Conservation (phyloP, 2,329 filamentous ascomycete genomes). For the Calonectria leucothoes region DNA sequence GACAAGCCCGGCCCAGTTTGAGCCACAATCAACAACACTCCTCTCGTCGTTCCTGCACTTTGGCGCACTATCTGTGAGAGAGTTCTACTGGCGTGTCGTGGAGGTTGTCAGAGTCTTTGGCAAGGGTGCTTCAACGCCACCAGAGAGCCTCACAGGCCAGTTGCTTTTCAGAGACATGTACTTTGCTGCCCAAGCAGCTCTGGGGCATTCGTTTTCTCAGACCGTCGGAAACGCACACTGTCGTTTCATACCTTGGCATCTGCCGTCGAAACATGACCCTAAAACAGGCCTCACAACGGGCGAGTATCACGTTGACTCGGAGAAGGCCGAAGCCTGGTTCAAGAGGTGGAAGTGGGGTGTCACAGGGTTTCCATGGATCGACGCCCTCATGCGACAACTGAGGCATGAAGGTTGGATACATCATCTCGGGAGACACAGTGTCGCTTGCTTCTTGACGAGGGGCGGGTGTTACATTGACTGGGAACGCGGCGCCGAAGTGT, state of each 20-base stretch:
- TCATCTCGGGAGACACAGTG: slow-evolving; percentile 80
- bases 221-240: slow-evolving; percentile 73
- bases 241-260: slow-evolving; percentile 83
- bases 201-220: slow-evolving; percentile 73
- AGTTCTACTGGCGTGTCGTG: slow-evolving; percentile 79
- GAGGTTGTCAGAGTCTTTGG: slow-evolving; percentile 70
- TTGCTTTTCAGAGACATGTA: slow-evolving; percentile 87
- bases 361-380: slow-evolving; percentile 85
- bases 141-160: slow-evolving; percentile 78
- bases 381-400: slow-evolving; percentile 83
- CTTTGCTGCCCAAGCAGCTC: slow-evolving; percentile 78
- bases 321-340: slow-evolving; percentile 73
- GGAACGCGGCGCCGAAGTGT: slow-evolving; percentile 83
- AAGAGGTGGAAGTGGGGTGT: slow-evolving; percentile 74
- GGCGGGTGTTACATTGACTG: slow-evolving; percentile 83
- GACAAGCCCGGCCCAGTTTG: slow-evolving; percentile 79
- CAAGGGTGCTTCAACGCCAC: slow-evolving; percentile 68
- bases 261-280: slow-evolving; percentile 69
- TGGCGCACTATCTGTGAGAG: slow-evolving; percentile 74
- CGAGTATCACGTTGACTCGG: slow-evolving; percentile 72
- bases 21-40: slow-evolving; percentile 78
- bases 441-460: slow-evolving; percentile 84
- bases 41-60: slow-evolving; percentile 82
- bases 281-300: slow-evolving; percentile 63
- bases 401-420: slow-evolving; percentile 82